These are phyloP conservation scores for Protomyces arabidopsidicola DNA, from an alignment of 1,139 yeast species.

Conservation along the genomic window DNA sequence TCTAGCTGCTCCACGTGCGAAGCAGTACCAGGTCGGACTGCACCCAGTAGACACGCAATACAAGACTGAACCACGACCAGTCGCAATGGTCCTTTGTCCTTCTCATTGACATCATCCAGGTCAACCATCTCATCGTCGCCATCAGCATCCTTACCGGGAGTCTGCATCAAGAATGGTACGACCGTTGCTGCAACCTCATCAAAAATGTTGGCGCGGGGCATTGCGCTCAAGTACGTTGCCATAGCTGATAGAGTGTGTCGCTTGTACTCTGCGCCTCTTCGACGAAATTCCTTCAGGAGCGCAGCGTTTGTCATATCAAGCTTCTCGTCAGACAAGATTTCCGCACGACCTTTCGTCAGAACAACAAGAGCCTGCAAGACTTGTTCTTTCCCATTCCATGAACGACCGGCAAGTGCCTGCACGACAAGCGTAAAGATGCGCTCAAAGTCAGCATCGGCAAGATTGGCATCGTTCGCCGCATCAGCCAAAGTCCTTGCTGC, in stretches of 20 bases:
- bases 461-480: conserved; percentile 34
- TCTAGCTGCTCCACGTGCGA: neutral
- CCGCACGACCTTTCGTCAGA: conserved; percentile 49
- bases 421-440: conserved; percentile 55
- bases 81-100: neutral
- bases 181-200: conserved; percentile 1
- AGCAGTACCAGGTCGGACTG: neutral
- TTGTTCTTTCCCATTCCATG: conserved; percentile 84
- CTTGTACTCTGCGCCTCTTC: conserved; percentile 66
- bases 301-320: conserved; percentile 45
- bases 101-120: neutral
- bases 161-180: neutral
- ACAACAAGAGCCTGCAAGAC: conserved; percentile 67
- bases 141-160: neutral
- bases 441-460: conserved; percentile 30
- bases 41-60: conserved; percentile 1
- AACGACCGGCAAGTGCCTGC: conserved; percentile 66
- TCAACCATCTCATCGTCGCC: neutral
- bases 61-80: neutral
- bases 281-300: conserved; percentile 57
- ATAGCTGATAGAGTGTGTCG: conserved; percentile 32
- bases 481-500: conserved; percentile 67
- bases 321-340: conserved; percentile 37
- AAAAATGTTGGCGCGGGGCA: neutral
- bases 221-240: conserved; percentile 24